Conservation (phyloP, 768 basidiomycete species). For the Russula griseocarnosa region DNA sequence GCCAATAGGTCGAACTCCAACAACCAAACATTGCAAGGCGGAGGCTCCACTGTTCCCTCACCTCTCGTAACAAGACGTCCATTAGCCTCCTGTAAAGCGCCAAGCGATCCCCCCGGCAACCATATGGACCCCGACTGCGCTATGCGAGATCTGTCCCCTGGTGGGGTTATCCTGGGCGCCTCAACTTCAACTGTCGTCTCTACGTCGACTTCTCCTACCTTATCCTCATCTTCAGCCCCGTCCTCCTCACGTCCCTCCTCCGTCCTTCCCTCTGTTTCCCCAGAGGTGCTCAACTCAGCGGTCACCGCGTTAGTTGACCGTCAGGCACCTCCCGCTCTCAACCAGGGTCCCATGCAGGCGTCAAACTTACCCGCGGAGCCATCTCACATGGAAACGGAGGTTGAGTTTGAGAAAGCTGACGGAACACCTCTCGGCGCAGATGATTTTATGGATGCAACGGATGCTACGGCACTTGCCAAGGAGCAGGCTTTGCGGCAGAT, state of each 20-base stretch:
- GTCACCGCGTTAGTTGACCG: not conserved
- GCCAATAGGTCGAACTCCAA: not conserved
- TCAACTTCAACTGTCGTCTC: not conserved
- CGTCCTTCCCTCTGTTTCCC: not conserved
- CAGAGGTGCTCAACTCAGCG: not conserved
- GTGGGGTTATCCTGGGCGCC: not conserved
- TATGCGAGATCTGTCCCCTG: not conserved
- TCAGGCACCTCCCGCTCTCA: not conserved
- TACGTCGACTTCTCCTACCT: not conserved
- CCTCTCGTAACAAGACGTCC: not conserved
- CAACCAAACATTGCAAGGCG: not conserved
- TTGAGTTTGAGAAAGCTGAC: not conserved
- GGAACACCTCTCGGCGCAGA: not conserved
- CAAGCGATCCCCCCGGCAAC: not conserved
- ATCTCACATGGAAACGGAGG: not conserved
- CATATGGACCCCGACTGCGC: not conserved
- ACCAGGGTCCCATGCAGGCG: not conserved
- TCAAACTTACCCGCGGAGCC: not conserved
- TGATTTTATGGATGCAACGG: not conserved
- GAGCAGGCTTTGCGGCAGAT: slow-evolving; percentile 37
- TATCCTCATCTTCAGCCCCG: not conserved
- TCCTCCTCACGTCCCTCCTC: slow-evolving; percentile 1
- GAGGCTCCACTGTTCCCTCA: not conserved
- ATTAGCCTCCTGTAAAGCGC: not conserved
- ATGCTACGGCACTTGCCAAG: slow-evolving; percentile 37